Conservation (phyloP, 768 basidiomycete species). For the Tulasnella sp. region DNA sequence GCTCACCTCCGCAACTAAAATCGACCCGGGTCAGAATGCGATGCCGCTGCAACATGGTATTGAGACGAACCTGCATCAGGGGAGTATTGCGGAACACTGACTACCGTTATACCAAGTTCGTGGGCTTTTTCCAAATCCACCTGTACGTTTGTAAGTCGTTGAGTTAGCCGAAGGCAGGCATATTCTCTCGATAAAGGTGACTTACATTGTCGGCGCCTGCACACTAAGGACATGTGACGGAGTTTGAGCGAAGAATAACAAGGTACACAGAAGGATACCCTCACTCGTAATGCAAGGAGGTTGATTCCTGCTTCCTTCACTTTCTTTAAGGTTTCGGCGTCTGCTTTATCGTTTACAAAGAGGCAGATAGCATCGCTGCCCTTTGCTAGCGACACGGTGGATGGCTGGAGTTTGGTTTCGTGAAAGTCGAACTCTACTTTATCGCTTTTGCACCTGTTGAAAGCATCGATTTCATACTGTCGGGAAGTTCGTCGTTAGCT, state of each 20-base stretch:
- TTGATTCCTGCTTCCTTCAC: conserved; percentile 29
- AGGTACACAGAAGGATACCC: not conserved
- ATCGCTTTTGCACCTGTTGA: not conserved
- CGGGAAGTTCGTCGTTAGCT: not conserved
- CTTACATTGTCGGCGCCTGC: conserved; percentile 16
- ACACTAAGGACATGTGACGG: not conserved
- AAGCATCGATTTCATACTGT: conserved; percentile 7
- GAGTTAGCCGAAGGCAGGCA: not conserved
- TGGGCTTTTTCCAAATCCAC: conserved; percentile 32
- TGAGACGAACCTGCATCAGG: conserved; percentile 30
- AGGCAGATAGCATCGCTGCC: conserved; percentile 31
- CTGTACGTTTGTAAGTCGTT: not conserved
- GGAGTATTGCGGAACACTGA: conserved; percentile 33
- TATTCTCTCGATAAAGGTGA: not conserved
- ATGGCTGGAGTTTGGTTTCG: conserved; percentile 18
- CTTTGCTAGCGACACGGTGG: conserved; percentile 24
- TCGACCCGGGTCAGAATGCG: not conserved
- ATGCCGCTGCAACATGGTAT: not conserved
- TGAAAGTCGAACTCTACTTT: conserved; percentile 15
- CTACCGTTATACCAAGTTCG: conserved; percentile 31
- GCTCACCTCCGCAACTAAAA: conserved; percentile 29
- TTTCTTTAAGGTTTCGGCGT: conserved; percentile 26
- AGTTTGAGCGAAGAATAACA: not conserved
- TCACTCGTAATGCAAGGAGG: conserved; percentile 28
- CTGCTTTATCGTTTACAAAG: conserved; percentile 33